A percentile compares a stretch with the other conserved stretches of the same genome.
Conservation (phyloP, 1,284 basidiomycete species). For the Cutaneotrichosporon dermatis region DNA sequence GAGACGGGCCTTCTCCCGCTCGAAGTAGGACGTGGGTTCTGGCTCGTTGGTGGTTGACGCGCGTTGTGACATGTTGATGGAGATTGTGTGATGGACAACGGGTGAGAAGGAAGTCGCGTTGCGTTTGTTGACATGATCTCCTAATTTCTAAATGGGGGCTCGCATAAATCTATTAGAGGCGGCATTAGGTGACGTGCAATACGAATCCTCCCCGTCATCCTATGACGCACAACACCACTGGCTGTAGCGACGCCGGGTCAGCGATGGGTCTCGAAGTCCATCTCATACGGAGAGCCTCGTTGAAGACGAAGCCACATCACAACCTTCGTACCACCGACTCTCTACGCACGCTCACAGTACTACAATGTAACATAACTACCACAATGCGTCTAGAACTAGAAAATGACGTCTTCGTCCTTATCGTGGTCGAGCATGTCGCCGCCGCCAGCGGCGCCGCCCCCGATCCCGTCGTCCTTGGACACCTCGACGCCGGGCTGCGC, state of each 20-base stretch:
- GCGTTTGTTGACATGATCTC: neutral
- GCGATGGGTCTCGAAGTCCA: too few species aligned
- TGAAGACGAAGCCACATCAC: too few species aligned
- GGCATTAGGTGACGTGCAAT: too few species aligned
- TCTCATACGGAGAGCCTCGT: too few species aligned
- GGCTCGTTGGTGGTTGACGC: neutral
- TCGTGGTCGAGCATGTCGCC: constrained; percentile 65
- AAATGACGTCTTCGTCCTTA: constrained; percentile 89
- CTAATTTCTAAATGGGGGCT: too few species aligned
- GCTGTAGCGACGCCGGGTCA: too few species aligned
- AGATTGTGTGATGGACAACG: too few species aligned
- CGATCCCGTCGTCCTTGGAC: constrained; percentile 48
- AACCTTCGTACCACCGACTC: too few species aligned
- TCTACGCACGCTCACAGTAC: neutral
- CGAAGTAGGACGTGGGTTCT: constrained; percentile 39
- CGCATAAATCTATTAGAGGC: too few species aligned
- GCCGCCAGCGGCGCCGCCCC: constrained; percentile 39
- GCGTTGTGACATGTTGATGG: neutral
- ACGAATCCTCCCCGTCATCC: too few species aligned
- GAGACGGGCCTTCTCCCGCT: constrained; percentile 43
- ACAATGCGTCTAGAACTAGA: constrained; percentile 51
- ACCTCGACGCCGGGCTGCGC: constrained; percentile 35
- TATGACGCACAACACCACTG: too few species aligned
- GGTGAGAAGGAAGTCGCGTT: neutral
- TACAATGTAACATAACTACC: neutral